These are phyloP conservation scores for Choricystis sp. DNA, from an alignment of 139 green algal genomes.

Conservation along the genomic window DNA sequence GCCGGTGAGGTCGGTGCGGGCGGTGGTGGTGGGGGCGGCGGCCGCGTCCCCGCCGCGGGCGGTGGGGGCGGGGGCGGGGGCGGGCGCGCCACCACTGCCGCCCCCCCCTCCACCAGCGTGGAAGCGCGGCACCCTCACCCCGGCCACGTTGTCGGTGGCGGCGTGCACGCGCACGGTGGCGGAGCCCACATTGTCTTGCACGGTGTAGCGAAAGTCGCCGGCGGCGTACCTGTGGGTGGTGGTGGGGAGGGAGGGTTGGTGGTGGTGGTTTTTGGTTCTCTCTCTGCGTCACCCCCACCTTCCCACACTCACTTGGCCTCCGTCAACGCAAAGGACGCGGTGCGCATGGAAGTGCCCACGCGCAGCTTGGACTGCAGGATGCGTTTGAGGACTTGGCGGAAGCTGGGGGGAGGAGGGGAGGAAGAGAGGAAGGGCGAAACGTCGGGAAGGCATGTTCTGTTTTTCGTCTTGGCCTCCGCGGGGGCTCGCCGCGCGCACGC, in stretches of 20 bases:
- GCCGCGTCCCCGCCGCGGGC: background rate
- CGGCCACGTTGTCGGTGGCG: constrained; percentile 84
- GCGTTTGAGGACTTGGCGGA: constrained; percentile 64
- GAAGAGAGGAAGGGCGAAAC: no score
- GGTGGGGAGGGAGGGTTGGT: no score
- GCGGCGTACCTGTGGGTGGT: no score
- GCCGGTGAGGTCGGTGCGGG: constrained; percentile 30
- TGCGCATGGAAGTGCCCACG: constrained; percentile 84
- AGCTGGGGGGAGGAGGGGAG: background rate
- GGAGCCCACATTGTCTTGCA: constrained; percentile 76
- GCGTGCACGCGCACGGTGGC: constrained; percentile 27
- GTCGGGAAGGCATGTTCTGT: no score
- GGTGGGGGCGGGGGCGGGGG: constrained; percentile 5
- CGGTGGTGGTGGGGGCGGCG: background rate
- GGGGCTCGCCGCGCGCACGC: no score
- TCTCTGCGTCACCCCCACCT: no score
- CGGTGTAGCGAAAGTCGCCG: constrained; percentile 89
- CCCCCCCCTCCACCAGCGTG: constrained; percentile 26
- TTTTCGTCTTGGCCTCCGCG: no score
- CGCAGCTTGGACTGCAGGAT: constrained; percentile 85
- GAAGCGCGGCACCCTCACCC: constrained; percentile 92
- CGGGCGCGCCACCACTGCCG: constrained; percentile 72
- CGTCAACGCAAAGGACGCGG: constrained; percentile 80
- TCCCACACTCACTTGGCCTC: no score
- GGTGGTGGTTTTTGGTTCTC: no score